Conservation (phyloP, 139 green algal species). For the Mychonastes homosphaera region DNA sequence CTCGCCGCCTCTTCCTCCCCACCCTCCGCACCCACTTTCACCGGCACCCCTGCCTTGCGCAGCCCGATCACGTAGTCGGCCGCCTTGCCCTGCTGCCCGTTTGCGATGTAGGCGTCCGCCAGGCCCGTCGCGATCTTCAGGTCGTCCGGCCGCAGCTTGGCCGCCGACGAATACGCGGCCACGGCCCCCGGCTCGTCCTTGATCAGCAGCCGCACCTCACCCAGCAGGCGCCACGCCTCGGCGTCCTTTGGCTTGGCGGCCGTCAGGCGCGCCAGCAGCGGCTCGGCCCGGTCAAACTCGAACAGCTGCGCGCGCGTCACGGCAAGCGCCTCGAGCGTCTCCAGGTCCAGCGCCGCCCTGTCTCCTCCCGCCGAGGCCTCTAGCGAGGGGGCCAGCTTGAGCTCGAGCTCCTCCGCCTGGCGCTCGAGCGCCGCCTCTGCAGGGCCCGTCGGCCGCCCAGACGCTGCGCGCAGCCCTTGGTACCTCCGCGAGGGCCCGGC, state of each 20-base stretch:
- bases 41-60: neutral
- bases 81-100: conserved; percentile 28
- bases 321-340: no score
- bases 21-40: neutral
- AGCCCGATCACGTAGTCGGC: conserved; percentile 18
- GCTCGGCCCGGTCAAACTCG: no score
- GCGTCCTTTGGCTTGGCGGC: conserved; percentile 13
- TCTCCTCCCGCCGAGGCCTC: no score
- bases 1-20: conserved; percentile 5
- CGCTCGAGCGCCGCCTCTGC: no score
- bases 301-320: no score
- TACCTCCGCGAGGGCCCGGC: no score
- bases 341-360: no score
- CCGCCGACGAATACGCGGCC: conserved; percentile 33
- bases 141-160: conserved; percentile 19
- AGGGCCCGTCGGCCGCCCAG: no score
- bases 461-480: no score
- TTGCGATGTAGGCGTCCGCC: conserved; percentile 42
- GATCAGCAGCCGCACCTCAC: conserved; percentile 32
- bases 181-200: conserved; percentile 23
- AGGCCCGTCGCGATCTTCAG: conserved; percentile 33
- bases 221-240: conserved; percentile 42
- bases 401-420: no score
- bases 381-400: no score
- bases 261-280: no score